Evolutionary conservation across 352 stramenopile species (phyloP).

Genomic region (Phytopythium aichiense): DNA sequence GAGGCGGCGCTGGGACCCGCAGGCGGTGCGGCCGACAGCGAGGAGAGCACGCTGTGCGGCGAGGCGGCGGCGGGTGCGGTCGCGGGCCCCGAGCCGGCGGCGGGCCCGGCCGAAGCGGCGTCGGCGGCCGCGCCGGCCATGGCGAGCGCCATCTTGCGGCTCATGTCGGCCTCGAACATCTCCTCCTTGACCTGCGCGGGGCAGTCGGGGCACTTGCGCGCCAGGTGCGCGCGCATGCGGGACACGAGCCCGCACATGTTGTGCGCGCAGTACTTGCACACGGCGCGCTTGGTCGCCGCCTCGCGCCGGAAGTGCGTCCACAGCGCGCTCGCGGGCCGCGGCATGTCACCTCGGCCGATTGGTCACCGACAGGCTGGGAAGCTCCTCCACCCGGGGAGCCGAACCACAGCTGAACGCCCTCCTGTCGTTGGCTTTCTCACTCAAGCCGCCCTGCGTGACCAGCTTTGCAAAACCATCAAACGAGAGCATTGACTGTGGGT

Average conservation of each 20-base stretch:
- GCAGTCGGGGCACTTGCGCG: conserved; percentile 51
- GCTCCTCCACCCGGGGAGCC: too few species aligned
- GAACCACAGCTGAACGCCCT: too few species aligned
- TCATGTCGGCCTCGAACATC: conserved; percentile 42
- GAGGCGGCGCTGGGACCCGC: background rate
- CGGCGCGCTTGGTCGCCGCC: conserved; percentile 51
- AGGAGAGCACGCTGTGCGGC: background rate
- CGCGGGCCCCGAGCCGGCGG: background rate
- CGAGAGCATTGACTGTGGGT: too few species aligned
- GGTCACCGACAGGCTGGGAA: too few species aligned
- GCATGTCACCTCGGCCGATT: conserved; percentile 20
- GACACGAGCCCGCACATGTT: conserved; percentile 69
- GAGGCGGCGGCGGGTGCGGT: conserved; percentile 1
- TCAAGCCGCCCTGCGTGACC: too few species aligned
- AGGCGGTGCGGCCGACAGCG: background rate
- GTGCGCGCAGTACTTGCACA: conserved; percentile 74
- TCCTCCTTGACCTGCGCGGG: conserved; percentile 39
- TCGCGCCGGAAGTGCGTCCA: conserved; percentile 66
- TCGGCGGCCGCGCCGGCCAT: background rate
- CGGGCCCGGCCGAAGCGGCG: background rate
- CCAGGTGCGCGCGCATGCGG: conserved; percentile 64
- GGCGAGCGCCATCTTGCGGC: conserved; percentile 19
- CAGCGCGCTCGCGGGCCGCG: conserved; percentile 45
- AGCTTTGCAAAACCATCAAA: too few species aligned
- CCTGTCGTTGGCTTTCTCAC: too few species aligned